Percentiles rank a stretch among this genome's conserved stretches.
Evolutionary conservation across 148 eudicot species (phyloP).

Genomic region (Rhododendron henanense): DNA sequence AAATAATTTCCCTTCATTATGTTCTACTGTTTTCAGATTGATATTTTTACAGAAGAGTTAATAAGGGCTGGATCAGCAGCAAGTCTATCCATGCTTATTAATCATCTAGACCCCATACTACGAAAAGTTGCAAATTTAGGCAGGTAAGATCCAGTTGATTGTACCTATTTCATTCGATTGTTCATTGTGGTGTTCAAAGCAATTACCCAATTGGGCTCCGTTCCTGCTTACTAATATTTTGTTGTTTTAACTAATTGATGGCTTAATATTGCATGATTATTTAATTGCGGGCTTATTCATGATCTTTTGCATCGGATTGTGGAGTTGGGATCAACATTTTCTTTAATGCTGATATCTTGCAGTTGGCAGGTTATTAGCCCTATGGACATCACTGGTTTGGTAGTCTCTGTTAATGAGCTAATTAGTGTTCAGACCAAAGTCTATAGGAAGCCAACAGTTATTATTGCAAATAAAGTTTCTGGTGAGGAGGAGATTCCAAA

Average conservation of each 20-base stretch:
- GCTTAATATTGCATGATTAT: background rate
- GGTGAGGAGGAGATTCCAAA: conserved; percentile 15
- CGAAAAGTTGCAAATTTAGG: conserved; percentile 3
- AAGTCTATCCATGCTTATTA: conserved; percentile 8
- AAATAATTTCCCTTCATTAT: background rate
- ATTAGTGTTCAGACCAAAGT: background rate
- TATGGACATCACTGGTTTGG: background rate
- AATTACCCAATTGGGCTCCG: background rate
- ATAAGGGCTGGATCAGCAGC: conserved; percentile 8
- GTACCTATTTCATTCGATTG: background rate
- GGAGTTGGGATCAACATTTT: background rate
- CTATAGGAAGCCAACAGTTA: conserved; percentile 7
- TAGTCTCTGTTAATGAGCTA: conserved; percentile 3
- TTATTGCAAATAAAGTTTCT: conserved; percentile 8
- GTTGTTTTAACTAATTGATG: background rate
- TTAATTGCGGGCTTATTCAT: too few relatives aligned
- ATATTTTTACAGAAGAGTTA: conserved; percentile 9
- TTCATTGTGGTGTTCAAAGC: background rate
- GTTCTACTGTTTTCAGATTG: background rate
- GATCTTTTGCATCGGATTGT: background rate
- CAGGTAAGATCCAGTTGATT: conserved; percentile 4
- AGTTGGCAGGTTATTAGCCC: conserved; percentile 16
- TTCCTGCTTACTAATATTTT: background rate
- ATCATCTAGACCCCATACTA: conserved; percentile 4
- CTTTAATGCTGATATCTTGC: background rate